Evolutionary conservation across 164 flowering plant genomes (phyloP).

Genomic region (Magnolia sinica): DNA sequence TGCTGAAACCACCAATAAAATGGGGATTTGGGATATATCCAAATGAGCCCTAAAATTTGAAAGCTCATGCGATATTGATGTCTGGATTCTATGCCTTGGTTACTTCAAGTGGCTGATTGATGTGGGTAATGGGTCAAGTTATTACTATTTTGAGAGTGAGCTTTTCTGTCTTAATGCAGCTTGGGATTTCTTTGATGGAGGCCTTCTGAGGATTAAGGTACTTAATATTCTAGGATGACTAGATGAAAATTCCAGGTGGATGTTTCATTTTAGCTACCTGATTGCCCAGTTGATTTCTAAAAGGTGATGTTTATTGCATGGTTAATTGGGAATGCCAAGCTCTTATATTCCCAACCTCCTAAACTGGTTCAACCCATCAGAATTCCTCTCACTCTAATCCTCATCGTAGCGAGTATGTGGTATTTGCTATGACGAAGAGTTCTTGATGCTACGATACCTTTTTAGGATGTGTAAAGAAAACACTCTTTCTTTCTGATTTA

Average conservation of each 20-base stretch:
- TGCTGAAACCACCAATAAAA: neutral
- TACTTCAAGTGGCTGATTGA: neutral
- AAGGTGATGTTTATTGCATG: no score
- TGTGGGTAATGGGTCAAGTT: neutral
- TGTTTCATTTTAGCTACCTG: no score
- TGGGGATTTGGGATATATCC: neutral
- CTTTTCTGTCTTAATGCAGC: slow-evolving; percentile 6
- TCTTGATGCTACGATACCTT: no score
- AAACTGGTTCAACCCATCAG: no score
- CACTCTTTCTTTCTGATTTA: neutral
- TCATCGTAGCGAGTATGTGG: no score
- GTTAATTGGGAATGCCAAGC: no score
- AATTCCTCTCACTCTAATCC: no score
- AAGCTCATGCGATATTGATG: neutral
- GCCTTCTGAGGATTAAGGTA: slow-evolving; percentile 17
- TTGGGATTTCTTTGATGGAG: slow-evolving; percentile 20
- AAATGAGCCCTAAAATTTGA: neutral
- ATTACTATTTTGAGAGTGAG: neutral
- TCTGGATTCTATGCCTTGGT: neutral
- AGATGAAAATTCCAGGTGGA: neutral
- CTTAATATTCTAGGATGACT: neutral
- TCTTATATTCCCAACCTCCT: no score
- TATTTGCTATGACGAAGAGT: no score
- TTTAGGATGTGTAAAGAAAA: no score
- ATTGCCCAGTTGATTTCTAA: no score